phyloP scores from a whole-genome alignment of 495 filamentous ascomycete genomes.

The Cenococcum geophilum region DNA sequence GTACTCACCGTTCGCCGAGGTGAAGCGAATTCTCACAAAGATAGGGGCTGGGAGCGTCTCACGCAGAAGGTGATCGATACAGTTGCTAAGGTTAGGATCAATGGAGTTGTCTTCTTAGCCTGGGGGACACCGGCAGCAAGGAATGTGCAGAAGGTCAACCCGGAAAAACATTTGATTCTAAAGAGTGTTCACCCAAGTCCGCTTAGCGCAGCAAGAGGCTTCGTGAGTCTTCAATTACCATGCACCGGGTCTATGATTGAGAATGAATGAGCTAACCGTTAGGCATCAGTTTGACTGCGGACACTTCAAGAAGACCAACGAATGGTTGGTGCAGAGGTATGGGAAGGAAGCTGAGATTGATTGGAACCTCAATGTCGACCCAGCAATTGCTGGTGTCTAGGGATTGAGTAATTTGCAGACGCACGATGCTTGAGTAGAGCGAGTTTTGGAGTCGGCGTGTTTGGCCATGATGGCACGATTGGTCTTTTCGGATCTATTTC shows the following conservation, averaged over 20 bases:
- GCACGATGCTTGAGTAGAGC: background rate
- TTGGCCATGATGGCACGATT: background rate
- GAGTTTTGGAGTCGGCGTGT: background rate
- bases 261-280: slow-evolving; percentile 8
- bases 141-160: slow-evolving; percentile 64
- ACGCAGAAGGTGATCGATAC: slow-evolving; percentile 86
- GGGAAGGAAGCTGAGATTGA: slow-evolving; percentile 74
- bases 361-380: slow-evolving; percentile 63
- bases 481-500: background rate
- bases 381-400: slow-evolving; percentile 37
- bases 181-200: slow-evolving; percentile 88
- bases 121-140: slow-evolving; percentile 81
- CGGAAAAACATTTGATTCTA: slow-evolving; percentile 67
- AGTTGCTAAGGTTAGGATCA: slow-evolving; percentile 63
- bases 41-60: slow-evolving; percentile 84
- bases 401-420: background rate
- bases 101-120: slow-evolving; percentile 87
- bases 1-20: slow-evolving; percentile 87
- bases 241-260: background rate
- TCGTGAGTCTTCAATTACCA: slow-evolving; percentile 41
- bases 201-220: slow-evolving; percentile 70
- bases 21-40: slow-evolving; percentile 73
- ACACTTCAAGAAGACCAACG: slow-evolving; percentile 84
- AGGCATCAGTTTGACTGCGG: slow-evolving; percentile 62
- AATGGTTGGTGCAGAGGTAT: slow-evolving; percentile 75